phyloP scores from a whole-genome alignment of 1,284 basidiomycete genomes.

The Termitomyces sp. region DNA sequence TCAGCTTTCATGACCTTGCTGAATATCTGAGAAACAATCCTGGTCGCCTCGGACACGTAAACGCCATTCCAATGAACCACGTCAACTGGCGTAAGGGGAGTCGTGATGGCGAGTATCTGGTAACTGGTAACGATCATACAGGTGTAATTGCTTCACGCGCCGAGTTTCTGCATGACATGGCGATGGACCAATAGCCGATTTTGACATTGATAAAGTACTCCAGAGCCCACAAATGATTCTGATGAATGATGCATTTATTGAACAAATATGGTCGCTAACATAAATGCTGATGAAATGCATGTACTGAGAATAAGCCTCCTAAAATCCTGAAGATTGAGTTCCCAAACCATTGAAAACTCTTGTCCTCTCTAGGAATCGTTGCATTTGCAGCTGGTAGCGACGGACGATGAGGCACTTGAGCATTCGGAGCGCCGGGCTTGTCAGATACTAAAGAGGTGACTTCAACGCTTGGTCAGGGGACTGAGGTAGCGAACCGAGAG shows the following conservation, averaged over 20 bases:
- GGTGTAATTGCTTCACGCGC: not conserved
- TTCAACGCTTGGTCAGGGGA: not conserved
- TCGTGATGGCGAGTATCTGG: conserved; percentile 9
- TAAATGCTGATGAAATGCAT: not conserved
- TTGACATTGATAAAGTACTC: not conserved
- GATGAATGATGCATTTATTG: not conserved
- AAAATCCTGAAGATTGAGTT: not conserved
- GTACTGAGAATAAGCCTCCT: not conserved
- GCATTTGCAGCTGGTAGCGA: not conserved
- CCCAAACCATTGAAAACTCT: not conserved
- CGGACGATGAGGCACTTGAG: not conserved
- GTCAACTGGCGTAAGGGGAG: conserved; percentile 12
- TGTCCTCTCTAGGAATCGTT: not conserved
- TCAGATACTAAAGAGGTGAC: not conserved
- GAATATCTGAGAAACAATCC: conserved; percentile 10
- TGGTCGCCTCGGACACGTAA: conserved; percentile 10
- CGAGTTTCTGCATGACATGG: not conserved
- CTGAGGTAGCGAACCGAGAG: not conserved
- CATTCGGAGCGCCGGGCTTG: not conserved
- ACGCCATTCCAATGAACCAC: conserved; percentile 7
- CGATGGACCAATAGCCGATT: not conserved
- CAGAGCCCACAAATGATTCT: not conserved
- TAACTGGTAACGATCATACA: not conserved
- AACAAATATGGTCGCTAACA: not conserved
- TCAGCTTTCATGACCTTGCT: conserved; percentile 13